Evolutionary conservation across 2,329 filamentous ascomycete genomes (phyloP).

Genomic region (Microthyrium microscopicum): DNA sequence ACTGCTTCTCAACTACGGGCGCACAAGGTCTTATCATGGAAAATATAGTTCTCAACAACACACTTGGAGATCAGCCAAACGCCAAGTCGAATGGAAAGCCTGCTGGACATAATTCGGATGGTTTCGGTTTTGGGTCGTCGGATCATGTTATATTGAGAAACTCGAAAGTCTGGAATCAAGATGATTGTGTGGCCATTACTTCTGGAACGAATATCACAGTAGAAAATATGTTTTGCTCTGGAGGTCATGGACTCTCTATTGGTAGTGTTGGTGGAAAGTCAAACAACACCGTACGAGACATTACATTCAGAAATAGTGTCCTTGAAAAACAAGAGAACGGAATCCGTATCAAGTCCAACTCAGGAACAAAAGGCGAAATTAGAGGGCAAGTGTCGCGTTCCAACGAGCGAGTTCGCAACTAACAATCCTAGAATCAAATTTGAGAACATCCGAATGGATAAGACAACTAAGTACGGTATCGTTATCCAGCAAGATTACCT

Average conservation of each 20-base stretch:
- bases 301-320: slow-evolving; percentile 29
- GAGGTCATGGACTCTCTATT: slow-evolving; percentile 42
- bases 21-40: slow-evolving; percentile 28
- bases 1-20: slow-evolving; percentile 32
- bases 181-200: slow-evolving; percentile 43
- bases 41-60: slow-evolving; percentile 39
- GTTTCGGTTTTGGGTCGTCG: slow-evolving; percentile 37
- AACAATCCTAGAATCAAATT: slow-evolving; percentile 33
- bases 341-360: slow-evolving; percentile 41
- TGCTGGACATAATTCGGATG: slow-evolving; percentile 35
- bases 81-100: slow-evolving; percentile 19
- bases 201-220: slow-evolving; percentile 29
- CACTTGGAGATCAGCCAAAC: slow-evolving; percentile 29
- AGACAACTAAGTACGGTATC: slow-evolving; percentile 32
- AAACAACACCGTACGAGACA: slow-evolving; percentile 29
- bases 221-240: slow-evolving; percentile 28
- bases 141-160: slow-evolving; percentile 32
- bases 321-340: slow-evolving; percentile 33
- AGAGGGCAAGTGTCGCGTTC: slow-evolving; percentile 35
- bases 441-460: slow-evolving; percentile 27
- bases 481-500: slow-evolving; percentile 36
- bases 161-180: slow-evolving; percentile 39
- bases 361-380: slow-evolving; percentile 34
- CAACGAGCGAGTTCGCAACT: slow-evolving; percentile 33
- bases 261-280: slow-evolving; percentile 37